Evolutionary conservation across 2,329 filamentous ascomycete species (phyloP), one percentile per base, ranked within the genome.

Genomic region (Verticillium zaregamsianum): DNA sequence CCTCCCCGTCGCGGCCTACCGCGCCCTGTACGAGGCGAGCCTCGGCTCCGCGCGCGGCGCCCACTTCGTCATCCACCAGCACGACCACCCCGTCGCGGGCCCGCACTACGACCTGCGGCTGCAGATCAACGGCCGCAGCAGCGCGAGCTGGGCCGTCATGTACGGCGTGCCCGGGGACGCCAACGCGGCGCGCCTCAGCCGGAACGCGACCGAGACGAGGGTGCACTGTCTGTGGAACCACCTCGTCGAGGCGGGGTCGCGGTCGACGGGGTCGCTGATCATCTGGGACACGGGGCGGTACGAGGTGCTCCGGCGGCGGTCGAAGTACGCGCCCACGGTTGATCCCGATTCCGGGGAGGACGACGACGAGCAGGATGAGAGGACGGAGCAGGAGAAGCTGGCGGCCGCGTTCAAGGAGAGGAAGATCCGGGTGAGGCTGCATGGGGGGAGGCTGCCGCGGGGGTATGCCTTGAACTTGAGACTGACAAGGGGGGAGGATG

Each of bases 61-160:
- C 9, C 86, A 88, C 70, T 91, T 91, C 68, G 84, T 91, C 59
- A 81, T 91, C 40, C 88, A 91, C 71, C 88, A 92, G 69, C 88
- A 92, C 70, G 88, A 90, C 68, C 89, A 91, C 69, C 89, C 89
- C 1, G 72, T 90, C 54, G 87, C 89, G 11, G 88, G 89, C 28
- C 80, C 81, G 1, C 86, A 89, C 70, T 90, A 91, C 76, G 89
- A 91, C 71, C 78, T 91, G 23, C 80, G 89, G 3, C 76, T 91
- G 20, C 88, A 91, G 71, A 88, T 91, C 70, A 91, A 89, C 33
- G 79, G 81, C 62, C 82, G 83, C 0, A 90, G 88, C 68, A 88
- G 86, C 31, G 81, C 85, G 12, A 89, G 85, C 63, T 91, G 80
- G 80, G 84, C 86, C 0, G 79, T 88, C 65, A 87, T 86, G 84